Evolutionary conservation across 305 asterid species (phyloP).

Genomic region (Solanum hybrid): DNA sequence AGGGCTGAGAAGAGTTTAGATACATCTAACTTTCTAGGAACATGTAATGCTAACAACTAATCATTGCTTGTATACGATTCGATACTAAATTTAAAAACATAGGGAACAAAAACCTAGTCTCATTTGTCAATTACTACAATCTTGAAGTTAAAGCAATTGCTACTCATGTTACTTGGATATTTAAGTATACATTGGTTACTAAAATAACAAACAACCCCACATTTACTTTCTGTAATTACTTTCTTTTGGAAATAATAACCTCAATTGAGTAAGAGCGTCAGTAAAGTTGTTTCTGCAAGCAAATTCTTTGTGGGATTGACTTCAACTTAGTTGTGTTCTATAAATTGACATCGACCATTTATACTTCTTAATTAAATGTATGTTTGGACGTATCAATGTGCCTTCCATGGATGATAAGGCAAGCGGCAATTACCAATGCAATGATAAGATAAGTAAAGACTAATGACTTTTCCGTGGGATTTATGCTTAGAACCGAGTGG

Average conservation of each 20-base stretch:
- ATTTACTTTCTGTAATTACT: too few relatives aligned
- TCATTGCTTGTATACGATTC: too few relatives aligned
- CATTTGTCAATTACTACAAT: not conserved
- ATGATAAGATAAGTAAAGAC: not conserved
- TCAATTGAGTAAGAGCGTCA: not conserved
- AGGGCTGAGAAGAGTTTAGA: not conserved
- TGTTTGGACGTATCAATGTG: not conserved
- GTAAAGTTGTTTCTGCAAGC: not conserved
- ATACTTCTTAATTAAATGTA: not conserved
- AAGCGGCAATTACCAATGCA: not conserved
- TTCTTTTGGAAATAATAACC: not conserved
- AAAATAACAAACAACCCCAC: not conserved
- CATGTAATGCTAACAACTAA: not conserved
- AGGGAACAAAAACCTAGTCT: not conserved
- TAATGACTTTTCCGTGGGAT: not conserved
- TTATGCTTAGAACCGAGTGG: not conserved
- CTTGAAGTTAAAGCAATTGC: not conserved
- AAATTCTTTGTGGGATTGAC: not conserved
- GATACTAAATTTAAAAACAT: too few relatives aligned
- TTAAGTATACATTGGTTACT: not conserved
- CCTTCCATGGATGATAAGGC: not conserved
- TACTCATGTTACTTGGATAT: not conserved
- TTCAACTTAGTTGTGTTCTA: not conserved
- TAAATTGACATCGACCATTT: not conserved
- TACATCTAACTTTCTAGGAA: not conserved